Percentiles rank a stretch among this genome's conserved stretches.
Conservation (phyloP, 192 early-diverging fungal genomes). For the Dimargaris cristalligena region DNA sequence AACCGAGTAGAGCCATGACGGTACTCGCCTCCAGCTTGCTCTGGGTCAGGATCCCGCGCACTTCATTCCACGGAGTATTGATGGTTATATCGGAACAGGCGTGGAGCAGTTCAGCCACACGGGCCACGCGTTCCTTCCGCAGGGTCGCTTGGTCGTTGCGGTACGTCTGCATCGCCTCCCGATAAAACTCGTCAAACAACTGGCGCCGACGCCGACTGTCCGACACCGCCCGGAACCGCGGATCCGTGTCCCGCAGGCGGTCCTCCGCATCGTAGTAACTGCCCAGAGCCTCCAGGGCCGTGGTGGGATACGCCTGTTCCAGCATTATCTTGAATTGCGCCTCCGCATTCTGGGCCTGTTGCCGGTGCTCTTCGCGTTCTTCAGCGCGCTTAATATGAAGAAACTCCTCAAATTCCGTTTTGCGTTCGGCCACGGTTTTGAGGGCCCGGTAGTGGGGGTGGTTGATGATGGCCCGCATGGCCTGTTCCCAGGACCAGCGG, state of each 20-base stretch:
- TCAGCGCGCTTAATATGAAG: slow-evolving; percentile 36
- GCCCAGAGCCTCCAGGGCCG: neutral
- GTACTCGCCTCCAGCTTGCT: slow-evolving; percentile 4
- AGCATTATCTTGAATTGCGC: neutral
- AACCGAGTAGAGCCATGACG: no score
- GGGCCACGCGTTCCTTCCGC: slow-evolving; percentile 43
- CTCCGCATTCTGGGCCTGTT: neutral
- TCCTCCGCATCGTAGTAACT: neutral
- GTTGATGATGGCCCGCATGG: slow-evolving; percentile 67
- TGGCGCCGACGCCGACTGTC: neutral
- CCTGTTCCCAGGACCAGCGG: slow-evolving; percentile 86
- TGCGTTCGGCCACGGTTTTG: slow-evolving; percentile 63
- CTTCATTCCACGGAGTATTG: slow-evolving; percentile 34
- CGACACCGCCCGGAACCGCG: neutral
- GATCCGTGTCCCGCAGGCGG: neutral
- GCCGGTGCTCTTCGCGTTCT: slow-evolving; percentile 19
- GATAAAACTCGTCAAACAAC: neutral
- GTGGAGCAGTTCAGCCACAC: slow-evolving; percentile 35
- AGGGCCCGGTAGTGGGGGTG: slow-evolving; percentile 72
- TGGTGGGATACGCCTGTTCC: neutral
- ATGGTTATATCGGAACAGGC: slow-evolving; percentile 38
- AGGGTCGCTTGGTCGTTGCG: slow-evolving; percentile 8
- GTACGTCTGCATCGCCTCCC: neutral
- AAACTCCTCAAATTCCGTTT: slow-evolving; percentile 61
- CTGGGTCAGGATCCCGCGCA: slow-evolving; percentile 11